phyloP scores from a whole-genome alignment of 1,284 basidiomycete genomes.

The Trichosporon inkin region DNA sequence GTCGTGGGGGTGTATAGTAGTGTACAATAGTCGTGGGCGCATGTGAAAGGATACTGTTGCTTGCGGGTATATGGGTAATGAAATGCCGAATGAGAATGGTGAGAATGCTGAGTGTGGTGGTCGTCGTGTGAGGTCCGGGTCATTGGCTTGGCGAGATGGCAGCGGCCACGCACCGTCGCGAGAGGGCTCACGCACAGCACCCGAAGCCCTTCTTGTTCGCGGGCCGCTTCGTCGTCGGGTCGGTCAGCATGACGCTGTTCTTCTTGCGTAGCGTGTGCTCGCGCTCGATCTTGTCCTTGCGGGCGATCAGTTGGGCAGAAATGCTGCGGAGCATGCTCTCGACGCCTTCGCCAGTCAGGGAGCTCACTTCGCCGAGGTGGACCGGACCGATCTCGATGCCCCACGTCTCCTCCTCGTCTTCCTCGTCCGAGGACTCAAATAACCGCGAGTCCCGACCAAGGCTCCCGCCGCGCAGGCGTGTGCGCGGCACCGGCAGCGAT shows the following conservation, averaged over 20 bases:
- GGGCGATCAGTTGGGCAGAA: slow-evolving; percentile 39
- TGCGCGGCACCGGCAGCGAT: slow-evolving; percentile 5
- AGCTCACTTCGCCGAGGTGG: slow-evolving; percentile 43
- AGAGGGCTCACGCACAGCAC: slow-evolving; percentile 17
- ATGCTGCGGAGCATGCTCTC: slow-evolving; percentile 47
- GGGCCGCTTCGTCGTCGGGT: slow-evolving; percentile 21
- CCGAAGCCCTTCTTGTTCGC: slow-evolving; percentile 20
- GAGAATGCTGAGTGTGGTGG: background rate
- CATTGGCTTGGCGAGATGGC: background rate
- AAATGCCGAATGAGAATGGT: background rate
- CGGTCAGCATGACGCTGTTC: slow-evolving; percentile 47
- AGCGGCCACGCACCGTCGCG: background rate
- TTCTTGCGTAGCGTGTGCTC: slow-evolving; percentile 39
- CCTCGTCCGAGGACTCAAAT: slow-evolving; percentile 19
- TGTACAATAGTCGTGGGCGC: too few species aligned
- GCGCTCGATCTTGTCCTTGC: slow-evolving; percentile 47
- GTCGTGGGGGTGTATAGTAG: too few species aligned
- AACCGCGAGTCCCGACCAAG: slow-evolving; percentile 40
- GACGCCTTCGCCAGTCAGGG: slow-evolving; percentile 45
- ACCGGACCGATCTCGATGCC: slow-evolving; percentile 44
- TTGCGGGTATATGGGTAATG: background rate
- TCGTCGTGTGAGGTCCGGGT: background rate
- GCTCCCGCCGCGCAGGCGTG: slow-evolving; percentile 35
- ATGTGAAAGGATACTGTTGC: background rate
- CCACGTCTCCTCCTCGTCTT: slow-evolving; percentile 32